Conservation (phyloP, 495 filamentous ascomycete species). For the Hypoxylon perforatum region DNA sequence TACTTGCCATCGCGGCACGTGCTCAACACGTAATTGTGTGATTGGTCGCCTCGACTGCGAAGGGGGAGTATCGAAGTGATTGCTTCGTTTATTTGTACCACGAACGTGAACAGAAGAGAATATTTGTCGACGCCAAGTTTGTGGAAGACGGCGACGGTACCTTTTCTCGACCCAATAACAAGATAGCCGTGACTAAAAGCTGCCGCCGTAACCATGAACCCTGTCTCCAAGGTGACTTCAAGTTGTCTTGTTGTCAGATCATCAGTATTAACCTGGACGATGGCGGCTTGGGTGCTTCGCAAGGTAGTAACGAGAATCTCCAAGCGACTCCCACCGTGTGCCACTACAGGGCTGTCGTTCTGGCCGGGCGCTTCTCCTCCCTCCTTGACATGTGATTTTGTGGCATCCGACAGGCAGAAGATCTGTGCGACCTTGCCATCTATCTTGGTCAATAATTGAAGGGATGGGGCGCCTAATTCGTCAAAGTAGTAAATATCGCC, state of each 20-base stretch:
- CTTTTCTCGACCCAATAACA: constrained; percentile 76
- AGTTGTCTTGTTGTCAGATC: constrained; percentile 24
- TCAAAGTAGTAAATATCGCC: constrained; percentile 64
- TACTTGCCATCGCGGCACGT: constrained; percentile 80
- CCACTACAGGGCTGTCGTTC: neutral
- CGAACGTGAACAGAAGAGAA: constrained; percentile 42
- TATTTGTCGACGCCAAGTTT: constrained; percentile 40
- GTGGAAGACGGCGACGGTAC: constrained; percentile 69
- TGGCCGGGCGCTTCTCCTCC: neutral
- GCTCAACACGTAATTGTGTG: constrained; percentile 64
- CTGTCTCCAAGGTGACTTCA: constrained; percentile 39
- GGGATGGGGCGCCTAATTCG: constrained; percentile 32
- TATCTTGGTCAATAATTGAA: constrained; percentile 46
- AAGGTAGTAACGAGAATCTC: constrained; percentile 37
- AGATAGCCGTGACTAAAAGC: constrained; percentile 57
- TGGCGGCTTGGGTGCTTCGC: constrained; percentile 37
- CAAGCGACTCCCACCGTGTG: neutral
- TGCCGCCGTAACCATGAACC: constrained; percentile 55
- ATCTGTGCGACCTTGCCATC: constrained; percentile 66
- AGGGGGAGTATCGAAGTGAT: constrained; percentile 71
- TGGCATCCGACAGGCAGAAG: constrained; percentile 45
- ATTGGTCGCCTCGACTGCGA: constrained; percentile 33
- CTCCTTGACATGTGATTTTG: neutral
- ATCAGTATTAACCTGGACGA: constrained; percentile 35
- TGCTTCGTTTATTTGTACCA: constrained; percentile 71